Conservation (phyloP, 495 filamentous ascomycete genomes). For the Bacidia rubella region DNA sequence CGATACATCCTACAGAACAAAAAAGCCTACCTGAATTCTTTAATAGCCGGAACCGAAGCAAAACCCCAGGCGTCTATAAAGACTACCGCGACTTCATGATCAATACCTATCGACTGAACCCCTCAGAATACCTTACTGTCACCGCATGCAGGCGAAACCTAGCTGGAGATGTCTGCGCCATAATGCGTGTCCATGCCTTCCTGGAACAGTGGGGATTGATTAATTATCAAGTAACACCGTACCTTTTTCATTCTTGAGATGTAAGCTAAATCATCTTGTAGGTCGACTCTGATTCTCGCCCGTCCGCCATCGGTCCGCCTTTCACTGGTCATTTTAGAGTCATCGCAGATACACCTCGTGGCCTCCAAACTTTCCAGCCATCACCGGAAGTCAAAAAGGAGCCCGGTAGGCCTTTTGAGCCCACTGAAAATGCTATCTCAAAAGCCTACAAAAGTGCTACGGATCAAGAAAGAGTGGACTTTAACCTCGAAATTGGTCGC, state of each 20-base stretch:
- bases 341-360: constrained; percentile 85
- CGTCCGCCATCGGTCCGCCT: constrained; percentile 88
- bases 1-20: constrained; percentile 72
- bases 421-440: constrained; percentile 37
- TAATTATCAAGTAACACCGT: constrained; percentile 75
- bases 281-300: constrained; percentile 91
- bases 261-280: constrained; percentile 29
- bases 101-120: constrained; percentile 93
- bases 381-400: constrained; percentile 61
- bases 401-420: constrained; percentile 54
- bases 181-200: constrained; percentile 96
- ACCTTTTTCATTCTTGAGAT: constrained; percentile 3
- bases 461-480: constrained; percentile 61
- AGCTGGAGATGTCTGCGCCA: constrained; percentile 94
- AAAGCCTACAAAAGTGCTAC: constrained; percentile 53
- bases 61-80: constrained; percentile 94
- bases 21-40: constrained; percentile 95
- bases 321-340: constrained; percentile 96
- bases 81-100: constrained; percentile 99
- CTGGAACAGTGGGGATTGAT: constrained; percentile 99
- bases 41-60: constrained; percentile 94
- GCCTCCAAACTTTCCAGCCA: constrained; percentile 88
- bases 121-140: constrained; percentile 89
- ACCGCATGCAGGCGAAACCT: constrained; percentile 94
- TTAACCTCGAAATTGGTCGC: constrained; percentile 80